Percentiles rank a stretch among this genome's conserved stretches.
Evolutionary conservation across 208 protist genomes (phyloP).

Genomic region (Wallacemonas rigidus): DNA sequence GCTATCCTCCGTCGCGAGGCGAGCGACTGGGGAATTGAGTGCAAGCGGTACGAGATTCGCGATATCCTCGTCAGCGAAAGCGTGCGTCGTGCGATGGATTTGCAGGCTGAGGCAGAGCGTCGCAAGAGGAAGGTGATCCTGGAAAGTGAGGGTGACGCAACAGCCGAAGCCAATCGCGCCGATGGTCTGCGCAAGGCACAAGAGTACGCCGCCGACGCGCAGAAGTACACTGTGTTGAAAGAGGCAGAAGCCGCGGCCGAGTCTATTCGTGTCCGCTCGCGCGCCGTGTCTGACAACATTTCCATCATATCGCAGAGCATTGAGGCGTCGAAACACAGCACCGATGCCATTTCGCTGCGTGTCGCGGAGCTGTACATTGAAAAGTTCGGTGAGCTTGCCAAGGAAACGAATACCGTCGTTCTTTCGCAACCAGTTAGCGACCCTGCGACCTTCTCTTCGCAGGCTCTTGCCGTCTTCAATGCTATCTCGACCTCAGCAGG

Average conservation of each 20-base stretch:
- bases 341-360: conserved; percentile 80
- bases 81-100: conserved; percentile 95
- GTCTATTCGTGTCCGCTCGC: conserved; percentile 60
- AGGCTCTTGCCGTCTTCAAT: conserved; percentile 90
- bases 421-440: conserved; percentile 92
- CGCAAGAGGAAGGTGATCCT: conserved; percentile 95
- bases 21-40: conserved; percentile 95
- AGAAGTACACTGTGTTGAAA: conserved; percentile 70
- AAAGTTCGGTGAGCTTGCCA: conserved; percentile 91
- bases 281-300: conserved; percentile 73
- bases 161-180: conserved; percentile 90
- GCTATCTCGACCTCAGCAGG: conserved; percentile 45
- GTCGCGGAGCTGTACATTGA: conserved; percentile 94
- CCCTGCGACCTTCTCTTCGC: conserved; percentile 86
- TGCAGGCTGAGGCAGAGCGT: conserved; percentile 96
- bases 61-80: conserved; percentile 94
- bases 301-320: conserved; percentile 50
- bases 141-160: conserved; percentile 92
- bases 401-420: conserved; percentile 94
- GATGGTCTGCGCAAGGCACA: conserved; percentile 85
- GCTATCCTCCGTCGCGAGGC: conserved; percentile 89
- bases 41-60: conserved; percentile 96
- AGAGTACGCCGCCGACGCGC: conserved; percentile 87
- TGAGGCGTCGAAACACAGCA: conserved; percentile 38
- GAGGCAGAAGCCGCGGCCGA: conserved; percentile 64